phyloP scores from a whole-genome alignment of 2,329 filamentous ascomycete genomes.

The Aspergillus intermedius region DNA sequence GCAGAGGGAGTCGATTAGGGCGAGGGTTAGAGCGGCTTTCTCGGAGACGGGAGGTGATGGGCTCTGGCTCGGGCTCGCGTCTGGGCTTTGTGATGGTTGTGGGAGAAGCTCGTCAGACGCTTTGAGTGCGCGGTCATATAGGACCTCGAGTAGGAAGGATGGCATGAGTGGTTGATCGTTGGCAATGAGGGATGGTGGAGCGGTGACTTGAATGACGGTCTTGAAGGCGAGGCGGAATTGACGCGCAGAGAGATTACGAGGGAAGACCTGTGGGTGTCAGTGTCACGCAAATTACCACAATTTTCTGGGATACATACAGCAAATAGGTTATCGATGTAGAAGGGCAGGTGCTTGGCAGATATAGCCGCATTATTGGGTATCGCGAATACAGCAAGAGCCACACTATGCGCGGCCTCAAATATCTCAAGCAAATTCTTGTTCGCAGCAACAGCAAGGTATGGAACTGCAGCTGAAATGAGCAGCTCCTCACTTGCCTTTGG shows the following conservation, averaged over 20 bases:
- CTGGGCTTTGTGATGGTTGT: constrained; percentile 30
- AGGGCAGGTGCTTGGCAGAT: constrained; percentile 65
- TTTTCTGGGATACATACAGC: constrained; percentile 32
- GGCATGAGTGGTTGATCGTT: constrained; percentile 69
- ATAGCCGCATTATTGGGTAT: constrained; percentile 69
- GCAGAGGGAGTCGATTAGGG: constrained; percentile 72
- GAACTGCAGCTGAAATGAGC: constrained; percentile 65
- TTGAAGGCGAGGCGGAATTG: constrained; percentile 88
- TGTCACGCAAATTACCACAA: too few relatives aligned
- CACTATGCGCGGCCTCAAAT: constrained; percentile 84
- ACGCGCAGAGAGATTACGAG: constrained; percentile 66
- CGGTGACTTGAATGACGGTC: constrained; percentile 73
- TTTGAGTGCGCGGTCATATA: constrained; percentile 57
- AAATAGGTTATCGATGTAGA: constrained; percentile 77
- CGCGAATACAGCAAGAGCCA: constrained; percentile 71
- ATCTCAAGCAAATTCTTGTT: constrained; percentile 57
- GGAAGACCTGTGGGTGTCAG: constrained; percentile 54
- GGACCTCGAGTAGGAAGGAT: constrained; percentile 71
- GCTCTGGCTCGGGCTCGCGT: constrained; percentile 29
- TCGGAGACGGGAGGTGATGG: constrained; percentile 51
- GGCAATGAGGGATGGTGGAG: constrained; percentile 70
- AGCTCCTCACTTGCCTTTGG: constrained; percentile 63
- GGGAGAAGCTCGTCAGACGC: constrained; percentile 47
- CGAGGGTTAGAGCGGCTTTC: constrained; percentile 68
- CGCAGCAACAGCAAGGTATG: constrained; percentile 62